A percentile compares a stretch with the other conserved stretches of the same genome.
Conservation (phyloP, 2,329 filamentous ascomycete species). For the Biscogniauxia sp. region DNA sequence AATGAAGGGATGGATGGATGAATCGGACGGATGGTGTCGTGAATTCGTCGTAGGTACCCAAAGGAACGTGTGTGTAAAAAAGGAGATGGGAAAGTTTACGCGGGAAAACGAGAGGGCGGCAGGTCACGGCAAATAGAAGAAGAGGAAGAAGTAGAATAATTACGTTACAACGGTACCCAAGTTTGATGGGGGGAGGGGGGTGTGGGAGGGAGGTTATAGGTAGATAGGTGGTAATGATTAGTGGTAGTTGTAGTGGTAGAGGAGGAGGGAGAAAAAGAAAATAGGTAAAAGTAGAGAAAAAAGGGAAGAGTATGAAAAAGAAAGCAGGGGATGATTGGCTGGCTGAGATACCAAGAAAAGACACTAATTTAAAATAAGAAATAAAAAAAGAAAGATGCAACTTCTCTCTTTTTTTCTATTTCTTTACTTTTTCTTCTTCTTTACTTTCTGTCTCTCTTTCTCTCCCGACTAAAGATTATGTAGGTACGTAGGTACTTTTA, state of each 20-base stretch:
- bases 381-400: too few species aligned
- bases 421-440: too few species aligned
- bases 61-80: neutral
- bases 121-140: neutral
- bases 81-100: neutral
- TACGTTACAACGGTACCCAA: constrained; percentile 2
- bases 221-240: constrained; percentile 6
- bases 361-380: neutral
- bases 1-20: too few species aligned
- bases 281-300: constrained; percentile 2
- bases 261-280: neutral
- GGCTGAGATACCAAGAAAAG: constrained; percentile 1
- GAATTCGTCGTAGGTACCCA: neutral
- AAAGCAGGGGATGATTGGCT: too few species aligned
- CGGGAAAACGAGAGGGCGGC: neutral
- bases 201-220: too few species aligned
- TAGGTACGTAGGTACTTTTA: too few species aligned
- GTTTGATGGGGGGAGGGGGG: too few species aligned
- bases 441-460: too few species aligned
- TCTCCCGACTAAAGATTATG: too few species aligned
- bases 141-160: neutral
- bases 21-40: neutral
- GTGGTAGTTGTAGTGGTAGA: constrained; percentile 5
- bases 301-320: neutral
- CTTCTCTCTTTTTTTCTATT: too few species aligned